Base-by-base conservation (phyloP, 1,284 basidiomycete species). In the Chiua sp. region DNA sequence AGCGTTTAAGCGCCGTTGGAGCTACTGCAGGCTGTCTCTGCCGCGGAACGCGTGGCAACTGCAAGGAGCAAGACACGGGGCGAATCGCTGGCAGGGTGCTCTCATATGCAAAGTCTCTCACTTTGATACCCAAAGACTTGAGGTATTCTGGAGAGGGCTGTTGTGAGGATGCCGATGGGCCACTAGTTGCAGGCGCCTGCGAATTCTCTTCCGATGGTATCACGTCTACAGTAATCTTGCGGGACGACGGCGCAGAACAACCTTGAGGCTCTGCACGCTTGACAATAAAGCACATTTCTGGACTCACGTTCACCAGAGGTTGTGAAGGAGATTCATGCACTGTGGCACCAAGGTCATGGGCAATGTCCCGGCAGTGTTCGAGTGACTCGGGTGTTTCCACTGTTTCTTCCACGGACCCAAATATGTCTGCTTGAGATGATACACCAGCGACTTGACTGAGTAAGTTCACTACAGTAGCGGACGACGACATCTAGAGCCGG, bases 101-200 rank as follows among this genome's bases (percentile, higher is more conserved):
- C 72, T 90, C 86, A 74, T 86, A 87, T 26, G 84, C 87, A 77
- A 87, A 91, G 75, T 91, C 88, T 76, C 86, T 84, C 62, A 88
- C 85, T 81, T 84, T 87, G 72, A 91, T 81, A 23, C 86, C 86
- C 26, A 81, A 61, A 50, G 70, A 72, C 58, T 75, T 74, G 54
- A 89, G 70, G 39, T 69, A 63, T 46, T 77, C 73, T 18, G 68
- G 63, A 16, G 76, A 71, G 15, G 79, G 80, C 57, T 83, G 78
- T 28, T 66, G 65, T 53, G 70, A 66, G 16, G 23, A 44, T 20
- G 60, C 50, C 48, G 33, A 56, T 30, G 53, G 59, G 30, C 33
- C 22, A 44, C 57, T 46, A 33, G 48, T 53, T 51, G 66, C 1
- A 0, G 64, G 61, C 37, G 39, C 59, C 42, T 73, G 72, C 15